These are phyloP conservation scores for Nothophoma quercina DNA, from an alignment of 2,329 filamentous ascomycete genomes.

Conservation along the genomic window DNA sequence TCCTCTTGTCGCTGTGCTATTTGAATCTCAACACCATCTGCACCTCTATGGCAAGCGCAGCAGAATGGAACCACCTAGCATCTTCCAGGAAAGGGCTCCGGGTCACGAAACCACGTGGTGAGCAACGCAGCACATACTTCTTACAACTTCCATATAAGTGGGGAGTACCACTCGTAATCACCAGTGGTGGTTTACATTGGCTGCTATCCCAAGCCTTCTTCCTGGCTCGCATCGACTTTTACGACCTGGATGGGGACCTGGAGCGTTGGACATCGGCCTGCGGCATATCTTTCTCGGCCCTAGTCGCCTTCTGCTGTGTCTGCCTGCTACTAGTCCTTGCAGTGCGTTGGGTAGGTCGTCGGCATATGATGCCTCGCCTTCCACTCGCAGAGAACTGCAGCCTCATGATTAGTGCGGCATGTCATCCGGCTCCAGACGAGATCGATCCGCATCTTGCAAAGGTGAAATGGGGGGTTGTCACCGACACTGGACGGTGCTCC, in stretches of 20 bases:
- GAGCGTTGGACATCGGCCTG: neutral
- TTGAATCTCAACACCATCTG: conserved; percentile 55
- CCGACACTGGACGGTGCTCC: neutral
- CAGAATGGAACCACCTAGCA: conserved; percentile 57
- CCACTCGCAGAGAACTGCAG: conserved; percentile 64
- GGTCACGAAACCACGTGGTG: conserved; percentile 39
- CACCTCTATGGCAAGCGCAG: conserved; percentile 56
- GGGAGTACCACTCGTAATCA: conserved; percentile 45
- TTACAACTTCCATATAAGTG: conserved; percentile 51
- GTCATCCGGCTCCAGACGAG: conserved; percentile 27
- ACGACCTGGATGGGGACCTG: neutral
- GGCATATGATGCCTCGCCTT: conserved; percentile 69
- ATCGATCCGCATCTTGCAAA: conserved; percentile 20
- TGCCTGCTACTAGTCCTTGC: conserved; percentile 70
- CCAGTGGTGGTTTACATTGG: conserved; percentile 51
- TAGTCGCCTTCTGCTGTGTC: conserved; percentile 64
- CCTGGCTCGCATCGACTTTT: conserved; percentile 36
- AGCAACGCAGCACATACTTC: conserved; percentile 53
- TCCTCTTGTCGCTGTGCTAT: conserved; percentile 58
- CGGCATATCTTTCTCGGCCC: neutral
- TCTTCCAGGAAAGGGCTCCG: conserved; percentile 43
- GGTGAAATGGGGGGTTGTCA: conserved; percentile 34
- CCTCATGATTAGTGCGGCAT: conserved; percentile 35
- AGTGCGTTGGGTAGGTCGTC: too few relatives aligned
- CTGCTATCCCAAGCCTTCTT: conserved; percentile 55